Conservation (phyloP, 495 filamentous ascomycete genomes). For the Aspergillus asperescens region DNA sequence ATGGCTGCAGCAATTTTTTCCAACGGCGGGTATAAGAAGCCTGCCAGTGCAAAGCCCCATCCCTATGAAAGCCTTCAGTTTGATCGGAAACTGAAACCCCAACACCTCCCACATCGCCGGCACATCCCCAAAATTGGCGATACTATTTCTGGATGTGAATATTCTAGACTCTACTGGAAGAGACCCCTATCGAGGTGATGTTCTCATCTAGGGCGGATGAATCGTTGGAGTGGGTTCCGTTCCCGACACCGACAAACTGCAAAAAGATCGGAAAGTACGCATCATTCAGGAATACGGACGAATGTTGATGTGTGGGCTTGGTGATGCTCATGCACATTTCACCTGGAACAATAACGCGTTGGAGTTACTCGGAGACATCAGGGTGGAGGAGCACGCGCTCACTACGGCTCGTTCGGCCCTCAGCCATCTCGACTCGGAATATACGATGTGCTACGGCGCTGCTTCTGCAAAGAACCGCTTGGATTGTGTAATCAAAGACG, state of each 20-base stretch:
- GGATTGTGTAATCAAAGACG: conserved; percentile 48
- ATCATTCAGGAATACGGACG: conserved; percentile 35
- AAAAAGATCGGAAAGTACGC: conserved; percentile 8
- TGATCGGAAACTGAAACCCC: too few relatives aligned
- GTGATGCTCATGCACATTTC: conserved; percentile 48
- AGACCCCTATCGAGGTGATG: conserved; percentile 44
- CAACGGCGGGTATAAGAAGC: too few relatives aligned
- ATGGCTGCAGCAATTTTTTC: too few relatives aligned
- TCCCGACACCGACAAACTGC: neutral
- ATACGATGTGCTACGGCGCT: conserved; percentile 48
- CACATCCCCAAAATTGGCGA: conserved; percentile 22
- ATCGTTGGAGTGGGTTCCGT: conserved; percentile 34
- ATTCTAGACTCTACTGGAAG: conserved; percentile 46
- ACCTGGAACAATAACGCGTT: conserved; percentile 45
- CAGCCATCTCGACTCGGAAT: conserved; percentile 43
- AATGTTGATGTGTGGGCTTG: conserved; percentile 46
- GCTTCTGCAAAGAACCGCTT: conserved; percentile 47
- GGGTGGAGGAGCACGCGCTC: conserved; percentile 46
- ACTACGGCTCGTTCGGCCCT: conserved; percentile 38
- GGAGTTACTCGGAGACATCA: conserved; percentile 33
- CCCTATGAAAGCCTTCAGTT: too few relatives aligned
- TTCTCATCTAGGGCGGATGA: conserved; percentile 39
- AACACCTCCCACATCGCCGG: too few relatives aligned
- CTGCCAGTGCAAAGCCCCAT: too few relatives aligned
- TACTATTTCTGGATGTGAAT: conserved; percentile 45